These are phyloP conservation scores for Aspergillus melleus DNA, from an alignment of 2,329 filamentous ascomycete species.

Conservation along the genomic window DNA sequence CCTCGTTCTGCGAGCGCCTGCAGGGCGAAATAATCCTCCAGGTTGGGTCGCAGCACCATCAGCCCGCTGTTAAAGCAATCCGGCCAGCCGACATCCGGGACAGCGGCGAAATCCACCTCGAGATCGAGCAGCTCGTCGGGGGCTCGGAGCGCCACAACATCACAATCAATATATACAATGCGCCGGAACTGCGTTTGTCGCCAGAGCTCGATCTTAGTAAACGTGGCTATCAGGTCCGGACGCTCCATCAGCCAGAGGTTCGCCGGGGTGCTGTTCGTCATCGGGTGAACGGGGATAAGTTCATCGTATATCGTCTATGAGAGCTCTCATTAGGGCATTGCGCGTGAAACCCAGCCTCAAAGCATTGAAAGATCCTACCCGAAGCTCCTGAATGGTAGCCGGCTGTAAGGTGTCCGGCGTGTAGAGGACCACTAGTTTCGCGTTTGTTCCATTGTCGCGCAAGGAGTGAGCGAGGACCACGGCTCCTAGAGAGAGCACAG, in stretches of 20 bases:
- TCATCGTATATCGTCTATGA: constrained; percentile 78
- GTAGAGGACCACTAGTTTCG: constrained; percentile 81
- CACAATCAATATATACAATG: constrained; percentile 93
- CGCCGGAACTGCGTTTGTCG: constrained; percentile 84
- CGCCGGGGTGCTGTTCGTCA: constrained; percentile 72
- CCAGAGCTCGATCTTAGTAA: constrained; percentile 97
- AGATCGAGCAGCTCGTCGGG: constrained; percentile 87
- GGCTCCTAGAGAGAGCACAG: constrained; percentile 62
- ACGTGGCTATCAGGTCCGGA: constrained; percentile 83
- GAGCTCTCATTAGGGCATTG: constrained; percentile 20
- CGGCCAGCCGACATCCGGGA: constrained; percentile 95
- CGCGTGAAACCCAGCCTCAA: neutral
- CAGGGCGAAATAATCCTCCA: constrained; percentile 85
- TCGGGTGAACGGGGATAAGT: constrained; percentile 77
- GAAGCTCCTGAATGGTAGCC: constrained; percentile 75
- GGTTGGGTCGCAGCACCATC: constrained; percentile 83
- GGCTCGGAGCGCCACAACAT: constrained; percentile 85
- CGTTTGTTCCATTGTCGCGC: constrained; percentile 82
- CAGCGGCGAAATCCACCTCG: constrained; percentile 64
- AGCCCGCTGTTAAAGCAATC: constrained; percentile 98
- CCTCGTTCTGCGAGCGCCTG: constrained; percentile 79
- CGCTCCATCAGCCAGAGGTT: constrained; percentile 93
- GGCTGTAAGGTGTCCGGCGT: constrained; percentile 76
- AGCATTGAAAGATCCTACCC: constrained; percentile 50
- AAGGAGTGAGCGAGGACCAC: constrained; percentile 92